Percentiles rank a stretch among this genome's conserved stretches.
Conservation (phyloP, 2,329 filamentous ascomycete genomes). For the Penicillium sp. region DNA sequence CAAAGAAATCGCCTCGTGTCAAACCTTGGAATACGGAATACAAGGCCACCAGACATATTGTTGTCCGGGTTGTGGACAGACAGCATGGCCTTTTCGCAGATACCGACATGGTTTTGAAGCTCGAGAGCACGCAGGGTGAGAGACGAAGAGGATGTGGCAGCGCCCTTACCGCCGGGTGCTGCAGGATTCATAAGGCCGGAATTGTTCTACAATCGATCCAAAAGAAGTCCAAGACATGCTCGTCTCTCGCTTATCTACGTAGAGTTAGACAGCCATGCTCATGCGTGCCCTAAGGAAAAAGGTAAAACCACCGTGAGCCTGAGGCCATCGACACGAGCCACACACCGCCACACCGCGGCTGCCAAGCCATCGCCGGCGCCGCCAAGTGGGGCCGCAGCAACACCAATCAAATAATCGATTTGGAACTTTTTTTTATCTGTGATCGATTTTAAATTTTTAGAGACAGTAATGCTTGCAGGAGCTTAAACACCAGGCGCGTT, state of each 20-base stretch:
- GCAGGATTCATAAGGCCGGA: too few species aligned
- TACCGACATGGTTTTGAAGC: not conserved
- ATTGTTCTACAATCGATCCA: too few species aligned
- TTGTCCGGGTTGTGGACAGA: not conserved
- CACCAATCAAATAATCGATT: not conserved
- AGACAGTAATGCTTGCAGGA: not conserved
- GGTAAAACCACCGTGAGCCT: too few species aligned
- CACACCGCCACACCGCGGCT: constrained; percentile 4
- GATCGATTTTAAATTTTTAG: not conserved
- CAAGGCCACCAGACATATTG: constrained; percentile 7
- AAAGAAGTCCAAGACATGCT: too few species aligned
- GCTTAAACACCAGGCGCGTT: not conserved
- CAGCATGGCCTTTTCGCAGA: not conserved
- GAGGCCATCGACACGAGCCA: not conserved
- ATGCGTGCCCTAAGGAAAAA: too few species aligned
- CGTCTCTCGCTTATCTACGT: too few species aligned
- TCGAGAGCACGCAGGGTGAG: not conserved
- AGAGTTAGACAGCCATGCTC: too few species aligned
- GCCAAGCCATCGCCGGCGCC: not conserved
- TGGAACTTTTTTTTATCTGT: not conserved
- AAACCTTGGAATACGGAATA: constrained; percentile 4
- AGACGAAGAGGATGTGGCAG: too few species aligned
- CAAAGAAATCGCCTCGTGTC: not conserved
- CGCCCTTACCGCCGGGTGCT: too few species aligned
- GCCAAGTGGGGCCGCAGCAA: not conserved